Conservation (phyloP, 2,329 filamentous ascomycete genomes). For the Cercospora sp. region DNA sequence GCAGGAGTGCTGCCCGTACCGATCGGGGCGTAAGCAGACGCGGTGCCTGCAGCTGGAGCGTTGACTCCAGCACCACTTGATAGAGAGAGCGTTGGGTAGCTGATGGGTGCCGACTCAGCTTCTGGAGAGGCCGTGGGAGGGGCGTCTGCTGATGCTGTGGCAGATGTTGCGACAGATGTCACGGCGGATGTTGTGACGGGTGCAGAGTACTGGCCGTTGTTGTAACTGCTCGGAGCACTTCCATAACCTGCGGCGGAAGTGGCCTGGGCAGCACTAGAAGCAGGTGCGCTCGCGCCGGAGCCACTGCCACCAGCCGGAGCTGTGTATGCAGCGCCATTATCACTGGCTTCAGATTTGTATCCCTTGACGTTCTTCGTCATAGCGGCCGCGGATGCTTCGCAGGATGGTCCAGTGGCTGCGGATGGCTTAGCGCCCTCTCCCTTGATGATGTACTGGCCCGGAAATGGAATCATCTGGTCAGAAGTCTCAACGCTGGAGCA, state of each 20-base stretch:
- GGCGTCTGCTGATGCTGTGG: background rate
- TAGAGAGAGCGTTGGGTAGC: slow-evolving; percentile 10
- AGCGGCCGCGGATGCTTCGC: slow-evolving; percentile 24
- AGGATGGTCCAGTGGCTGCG: slow-evolving; percentile 25
- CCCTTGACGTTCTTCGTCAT: slow-evolving; percentile 15
- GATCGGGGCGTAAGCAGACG: slow-evolving; percentile 15
- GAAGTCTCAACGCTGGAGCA: slow-evolving; percentile 57
- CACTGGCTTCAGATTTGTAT: slow-evolving; percentile 8
- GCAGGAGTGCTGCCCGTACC: slow-evolving; percentile 15
- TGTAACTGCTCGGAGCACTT: background rate
- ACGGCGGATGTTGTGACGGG: slow-evolving; percentile 8
- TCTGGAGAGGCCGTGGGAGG: background rate
- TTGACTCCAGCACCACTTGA: slow-evolving; percentile 19
- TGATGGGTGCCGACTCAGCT: background rate
- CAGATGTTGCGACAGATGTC: slow-evolving; percentile 8
- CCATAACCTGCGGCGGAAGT: slow-evolving; percentile 22
- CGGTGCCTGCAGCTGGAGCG: slow-evolving; percentile 12
- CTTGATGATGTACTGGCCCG: slow-evolving; percentile 49
- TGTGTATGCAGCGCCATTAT: slow-evolving; percentile 6
- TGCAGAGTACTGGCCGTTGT: slow-evolving; percentile 8
- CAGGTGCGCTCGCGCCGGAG: background rate
- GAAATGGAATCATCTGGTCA: slow-evolving; percentile 62
- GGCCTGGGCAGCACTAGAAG: slow-evolving; percentile 17
- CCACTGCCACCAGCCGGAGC: slow-evolving; percentile 10
- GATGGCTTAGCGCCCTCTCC: background rate